Conservation (phyloP, 257 asterid genomes). For the Fraxinus quadrangulata region DNA sequence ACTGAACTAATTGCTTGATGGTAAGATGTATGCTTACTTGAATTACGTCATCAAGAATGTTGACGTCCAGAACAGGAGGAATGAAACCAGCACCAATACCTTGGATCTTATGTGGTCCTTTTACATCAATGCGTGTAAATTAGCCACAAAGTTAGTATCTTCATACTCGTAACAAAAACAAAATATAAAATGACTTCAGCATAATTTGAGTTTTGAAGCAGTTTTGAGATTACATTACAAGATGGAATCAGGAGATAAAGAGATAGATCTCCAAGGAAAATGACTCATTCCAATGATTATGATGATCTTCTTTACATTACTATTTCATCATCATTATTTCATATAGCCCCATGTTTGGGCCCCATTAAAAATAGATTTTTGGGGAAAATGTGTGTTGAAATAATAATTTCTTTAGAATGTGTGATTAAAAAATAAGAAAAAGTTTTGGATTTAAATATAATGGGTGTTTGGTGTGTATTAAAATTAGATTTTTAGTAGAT, state of each 20-base stretch:
- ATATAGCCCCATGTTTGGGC: background rate
- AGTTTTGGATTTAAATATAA: no score
- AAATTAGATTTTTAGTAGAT: no score
- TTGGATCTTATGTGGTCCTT: slow-evolving; percentile 50
- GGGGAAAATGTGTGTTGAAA: no score
- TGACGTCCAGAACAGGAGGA: slow-evolving; percentile 40
- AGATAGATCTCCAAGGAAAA: background rate
- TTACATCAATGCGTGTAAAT: background rate
- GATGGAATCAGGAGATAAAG: background rate
- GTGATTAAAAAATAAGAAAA: no score
- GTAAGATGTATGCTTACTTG: slow-evolving; percentile 29
- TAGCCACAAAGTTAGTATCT: background rate
- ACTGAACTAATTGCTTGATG: background rate
- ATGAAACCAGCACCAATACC: slow-evolving; percentile 53
- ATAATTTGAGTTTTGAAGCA: background rate
- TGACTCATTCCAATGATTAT: background rate
- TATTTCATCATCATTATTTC: background rate
- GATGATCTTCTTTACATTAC: background rate
- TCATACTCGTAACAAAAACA: background rate
- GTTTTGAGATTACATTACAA: background rate
- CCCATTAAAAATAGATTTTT: no score
- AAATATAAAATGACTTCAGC: background rate
- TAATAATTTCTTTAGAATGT: no score
- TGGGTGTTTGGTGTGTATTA: no score
- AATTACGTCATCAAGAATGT: slow-evolving; percentile 44